These are phyloP conservation scores for Candida incommunis DNA, from an alignment of 805 yeast genomes.

Conservation along the genomic window DNA sequence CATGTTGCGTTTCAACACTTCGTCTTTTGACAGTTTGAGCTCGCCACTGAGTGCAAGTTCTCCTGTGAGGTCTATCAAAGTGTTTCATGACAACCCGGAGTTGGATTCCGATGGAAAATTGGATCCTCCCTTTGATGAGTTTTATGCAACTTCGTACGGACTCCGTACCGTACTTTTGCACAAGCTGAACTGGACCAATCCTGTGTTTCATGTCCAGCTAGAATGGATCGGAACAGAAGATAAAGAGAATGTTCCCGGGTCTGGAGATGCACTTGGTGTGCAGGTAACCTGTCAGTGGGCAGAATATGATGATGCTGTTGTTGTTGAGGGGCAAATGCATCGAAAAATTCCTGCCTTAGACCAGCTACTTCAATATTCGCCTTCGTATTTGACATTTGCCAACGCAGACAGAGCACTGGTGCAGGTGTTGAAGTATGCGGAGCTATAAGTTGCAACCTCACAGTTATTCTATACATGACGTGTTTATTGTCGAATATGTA, in stretches of 20 bases:
- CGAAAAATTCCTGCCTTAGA: conserved; percentile 54
- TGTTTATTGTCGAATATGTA: too few relatives aligned
- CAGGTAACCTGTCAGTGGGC: conserved; percentile 65
- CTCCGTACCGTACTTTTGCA: conserved; percentile 51
- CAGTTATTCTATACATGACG: not conserved
- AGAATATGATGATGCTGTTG: conserved; percentile 37
- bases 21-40: conserved; percentile 23
- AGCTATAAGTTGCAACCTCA: conserved; percentile 17
- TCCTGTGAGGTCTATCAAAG: conserved; percentile 50
- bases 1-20: conserved; percentile 40
- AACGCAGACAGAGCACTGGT: conserved; percentile 56
- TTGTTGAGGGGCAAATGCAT: conserved; percentile 24
- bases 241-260: conserved; percentile 3
- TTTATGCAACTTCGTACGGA: conserved; percentile 44
- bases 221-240: conserved; percentile 47
- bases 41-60: conserved; percentile 24
- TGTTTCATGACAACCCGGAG: conserved; percentile 27
- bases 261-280: conserved; percentile 18
- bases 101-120: conserved; percentile 2
- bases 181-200: conserved; percentile 45
- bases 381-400: conserved; percentile 48
- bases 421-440: conserved; percentile 36
- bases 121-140: conserved; percentile 19
- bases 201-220: conserved; percentile 42
- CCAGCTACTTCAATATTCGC: conserved; percentile 56